Base-by-base conservation (phyloP, 192 early-diverging fungal species). In the Rhizoclosmatium globosum region DNA sequence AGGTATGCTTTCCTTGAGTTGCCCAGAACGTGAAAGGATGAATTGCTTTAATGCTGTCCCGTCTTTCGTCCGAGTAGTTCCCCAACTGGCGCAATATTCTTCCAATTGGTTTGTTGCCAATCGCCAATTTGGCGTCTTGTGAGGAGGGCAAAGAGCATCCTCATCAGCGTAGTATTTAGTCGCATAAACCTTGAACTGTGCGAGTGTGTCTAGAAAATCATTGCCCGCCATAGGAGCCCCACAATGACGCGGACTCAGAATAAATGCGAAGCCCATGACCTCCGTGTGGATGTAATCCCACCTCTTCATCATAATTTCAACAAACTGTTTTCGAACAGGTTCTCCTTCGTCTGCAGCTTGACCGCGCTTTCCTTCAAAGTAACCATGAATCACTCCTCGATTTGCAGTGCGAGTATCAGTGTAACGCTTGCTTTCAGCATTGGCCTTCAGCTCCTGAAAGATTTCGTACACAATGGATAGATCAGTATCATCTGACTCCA, bases 241-340 rank as follows among this genome's bases (percentile, higher is more conserved):
- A 15, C 48, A 4, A 50, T 50, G 48, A 4, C 48, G 48, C 15
- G 48, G 48, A 50, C 48, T 50, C 48, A 50, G 48, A 21, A 64
- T 64, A 41, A 11, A 64, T 64, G 61, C n/a, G n/a, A 64, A 64
- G 7, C 39, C 61, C 61, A 64, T 64, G 39, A 64, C 61, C 39
- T 64, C 61, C n/a, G 61, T 64, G n/a, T 64, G 61, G n/a, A 64
- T 64, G 21, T 64, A 64, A 11, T 64, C 39, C 61, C 61, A 64
- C 15, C 48, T 50, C 4, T 15, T 50, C 48, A 50, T 50, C 48
- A 50, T 4, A 50, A 50, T 50, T n/a, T n/a, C n/a, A n/a, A n/a
- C n/a, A n/a, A n/a, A n/a, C n/a, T n/a, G n/a, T n/a, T n/a, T n/a
- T n/a, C n/a, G n/a, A n/a, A n/a, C n/a, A n/a, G n/a, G n/a, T n/a